Conservation (phyloP, 208 protist genomes). For the Leishmania lainsoni region DNA sequence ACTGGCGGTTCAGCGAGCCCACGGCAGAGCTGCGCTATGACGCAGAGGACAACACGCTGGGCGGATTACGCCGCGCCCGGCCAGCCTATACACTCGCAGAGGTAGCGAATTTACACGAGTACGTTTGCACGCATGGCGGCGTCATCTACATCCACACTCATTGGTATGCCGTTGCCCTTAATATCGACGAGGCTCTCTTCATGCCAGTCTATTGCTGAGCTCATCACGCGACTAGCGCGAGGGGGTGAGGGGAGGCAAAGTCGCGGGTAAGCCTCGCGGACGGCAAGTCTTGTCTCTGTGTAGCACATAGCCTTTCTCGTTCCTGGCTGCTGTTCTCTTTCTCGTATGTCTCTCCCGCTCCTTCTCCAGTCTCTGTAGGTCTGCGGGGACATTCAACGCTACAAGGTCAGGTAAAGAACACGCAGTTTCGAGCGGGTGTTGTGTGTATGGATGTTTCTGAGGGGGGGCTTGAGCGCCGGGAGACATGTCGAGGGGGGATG, state of each 20-base stretch:
- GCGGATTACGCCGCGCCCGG: conserved; percentile 30
- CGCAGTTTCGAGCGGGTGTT: no score
- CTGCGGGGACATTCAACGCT: not conserved
- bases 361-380: not conserved
- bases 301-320: not conserved
- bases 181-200: conserved; percentile 57
- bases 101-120: conserved; percentile 18
- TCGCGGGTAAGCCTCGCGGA: not conserved
- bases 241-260: not conserved
- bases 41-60: conserved; percentile 36
- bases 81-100: conserved; percentile 20
- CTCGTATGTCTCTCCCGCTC: not conserved
- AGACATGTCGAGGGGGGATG: not conserved
- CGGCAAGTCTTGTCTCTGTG: not conserved
- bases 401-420: not conserved
- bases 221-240: not conserved
- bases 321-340: not conserved
- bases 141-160: conserved; percentile 48
- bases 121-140: conserved; percentile 40
- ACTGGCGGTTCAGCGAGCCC: conserved; percentile 40
- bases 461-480: not conserved
- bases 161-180: conserved; percentile 62
- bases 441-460: not conserved
- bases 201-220: conserved; percentile 47
- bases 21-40: conserved; percentile 28